Evolutionary conservation across 1,284 basidiomycete genomes (phyloP), one percentile per base, ranked within the genome.

Genomic region (Boletellus deceptivus): DNA sequence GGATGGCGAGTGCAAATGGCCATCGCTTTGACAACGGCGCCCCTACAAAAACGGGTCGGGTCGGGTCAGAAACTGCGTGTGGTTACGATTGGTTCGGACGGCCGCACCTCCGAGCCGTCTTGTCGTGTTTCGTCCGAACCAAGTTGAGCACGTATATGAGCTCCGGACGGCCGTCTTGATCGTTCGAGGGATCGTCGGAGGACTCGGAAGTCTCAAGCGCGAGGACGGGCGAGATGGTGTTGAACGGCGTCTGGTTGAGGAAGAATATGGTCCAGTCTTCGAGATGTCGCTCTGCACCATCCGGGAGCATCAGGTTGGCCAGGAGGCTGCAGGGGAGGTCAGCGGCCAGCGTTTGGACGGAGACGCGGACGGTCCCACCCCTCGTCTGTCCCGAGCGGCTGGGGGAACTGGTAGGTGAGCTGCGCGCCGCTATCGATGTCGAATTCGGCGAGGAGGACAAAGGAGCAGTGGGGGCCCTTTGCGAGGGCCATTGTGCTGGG

Each of bases 251-350:
- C 72, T 97, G 94, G 65, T 97, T 97, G 45, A 98, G 82, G 69
- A 97, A 98, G 78, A 99, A 98, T 49, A 98, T 85, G 4, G 96
- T 99, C 96, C 95, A 99, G 70, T 99, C 96, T 69, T 97, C 93
- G 16, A 88, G 75, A 56, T 96, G 88, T 45, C 89, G 83, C 70
- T 99, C 97, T 13, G 94, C 94, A 13, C 97, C 97, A 69, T 99
- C 96, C 1, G 96, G 96, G 16, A 99, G 79, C 96, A 99, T 99
- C 55, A 97, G 82, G 72, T 98, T 96, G 2, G 96, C 97, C 4
- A 99, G 79, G 22, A 93, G 82, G 57, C 94, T 97, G 60, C 39
- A 49, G 16, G 22, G 16, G n/a, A 31, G 59, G 35, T 31, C 29
- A 61, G 53, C 37, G n/a, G 41, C 25, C 1, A 33, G 17, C 48